Evolutionary conservation across 805 yeast genomes (phyloP), one percentile per base, ranked within the genome.

Genomic region (Metschnikowia continentalis): DNA sequence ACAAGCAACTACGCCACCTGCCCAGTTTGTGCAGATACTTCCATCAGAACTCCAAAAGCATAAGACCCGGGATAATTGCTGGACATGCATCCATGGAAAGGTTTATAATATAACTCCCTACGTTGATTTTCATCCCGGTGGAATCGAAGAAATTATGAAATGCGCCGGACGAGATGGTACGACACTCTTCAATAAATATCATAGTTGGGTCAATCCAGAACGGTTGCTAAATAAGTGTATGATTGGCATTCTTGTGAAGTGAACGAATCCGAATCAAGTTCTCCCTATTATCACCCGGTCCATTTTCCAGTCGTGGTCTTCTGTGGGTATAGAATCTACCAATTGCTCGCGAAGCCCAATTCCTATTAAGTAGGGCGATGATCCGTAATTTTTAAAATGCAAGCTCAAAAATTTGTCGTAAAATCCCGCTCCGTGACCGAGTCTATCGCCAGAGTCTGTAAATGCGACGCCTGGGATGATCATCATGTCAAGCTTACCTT

Each of bases 351-450:
- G 54, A n/a, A 88, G 68, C 0, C 90, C 90, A 3, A 86, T 64
- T 0, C 91, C 96, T 1, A 88, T 61, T 33, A 82, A 58, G 35
- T 62, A 64, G 0, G 86, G 86, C 42, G 58, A 60, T 11, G 32
- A 32, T n/a, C 40, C 42, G 13, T 54, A 42, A 13, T 42, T 15
- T 50, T 67, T 63, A 22, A 50, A 57, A 41, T 37, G 56, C 32
- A 69, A 67, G 32, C 36, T 40, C 11, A 50, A n/a, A 62, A 61
- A 75, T 59, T 85, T 89, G 64, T 92, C 99, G 65, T 94, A 92
- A 65, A 81, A 90, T 0, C 97, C 99, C 5, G 84, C 92, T 1
- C 99, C 99, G 64, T 90, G 96, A 1, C 99, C 99, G 48, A 92
- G 64, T 48, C 99, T 65, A 11, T 72, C 65, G 20, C 82, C 67